Base-by-base conservation (phyloP, 352 stramenopile species). In the Peronosclerospora sorghi region DNA sequence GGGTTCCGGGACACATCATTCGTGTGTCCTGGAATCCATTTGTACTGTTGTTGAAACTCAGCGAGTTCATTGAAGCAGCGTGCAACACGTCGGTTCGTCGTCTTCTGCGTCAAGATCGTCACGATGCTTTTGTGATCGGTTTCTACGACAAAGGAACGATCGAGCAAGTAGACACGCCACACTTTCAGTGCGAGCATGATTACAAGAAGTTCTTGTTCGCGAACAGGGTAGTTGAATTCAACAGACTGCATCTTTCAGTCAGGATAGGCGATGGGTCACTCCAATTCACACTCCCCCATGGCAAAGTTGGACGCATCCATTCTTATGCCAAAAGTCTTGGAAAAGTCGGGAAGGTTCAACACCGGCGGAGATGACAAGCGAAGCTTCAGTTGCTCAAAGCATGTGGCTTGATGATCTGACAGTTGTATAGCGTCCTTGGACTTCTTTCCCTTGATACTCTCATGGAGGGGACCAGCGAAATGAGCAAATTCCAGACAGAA, bases 31-130 rank as follows among this genome's bases (percentile, higher is more conserved):
- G n/a, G 20, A 4, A 35, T 59, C 56, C 18, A 20, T 49, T 3
- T 44, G 27, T 7, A 32, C 51, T 17, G 51, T 4, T 30, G 26
- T 1, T 54, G 32, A 24, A 49, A 41, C 18, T 54, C 26, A 10
- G 38, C 43, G 4, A 56, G 29, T 9, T 56, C 19, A 41, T 61
- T 45, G 21, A 48, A 56, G 35, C 41, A 61, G 2, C 40, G 26
- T 1, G 27, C 36, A 30, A 48, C 32, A 8, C 46, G 18, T 24
- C 53, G 18, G 5, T 56, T 51, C n/a, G n/a, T n/a, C n/a, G n/a
- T n/a, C n/a, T n/a, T n/a, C n/a, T n/a, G n/a, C n/a, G n/a, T n/a
- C n/a, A n/a, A n/a, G n/a, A n/a, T n/a, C n/a, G n/a, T n/a, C n/a
- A n/a, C n/a, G n/a, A n/a, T n/a, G n/a, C n/a, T n/a, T n/a, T n/a